These are phyloP conservation scores for Fusarium pininemorale DNA, from an alignment of 2,329 filamentous ascomycete species.

Conservation along the genomic window DNA sequence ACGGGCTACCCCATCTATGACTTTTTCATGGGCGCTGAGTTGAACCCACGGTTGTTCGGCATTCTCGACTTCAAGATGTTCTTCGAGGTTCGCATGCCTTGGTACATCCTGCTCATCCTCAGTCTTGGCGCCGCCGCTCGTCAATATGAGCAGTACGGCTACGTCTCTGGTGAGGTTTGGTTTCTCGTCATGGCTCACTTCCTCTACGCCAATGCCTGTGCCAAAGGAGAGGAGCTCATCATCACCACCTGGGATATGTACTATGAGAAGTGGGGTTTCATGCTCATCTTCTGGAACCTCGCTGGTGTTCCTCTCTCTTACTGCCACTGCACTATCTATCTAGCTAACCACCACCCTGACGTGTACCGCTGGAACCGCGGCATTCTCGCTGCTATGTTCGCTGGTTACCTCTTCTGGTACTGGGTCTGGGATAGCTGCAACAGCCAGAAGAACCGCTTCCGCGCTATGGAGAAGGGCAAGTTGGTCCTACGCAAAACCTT, in stretches of 20 bases:
- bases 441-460: constrained; percentile 93
- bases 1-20: constrained; percentile 86
- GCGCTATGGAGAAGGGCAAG: constrained; percentile 79
- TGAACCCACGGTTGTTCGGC: constrained; percentile 88
- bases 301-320: constrained; percentile 90
- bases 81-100: constrained; percentile 90
- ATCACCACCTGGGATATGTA: constrained; percentile 95
- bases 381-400: constrained; percentile 71
- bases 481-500: constrained; percentile 79
- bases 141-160: constrained; percentile 86
- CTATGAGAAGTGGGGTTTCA: constrained; percentile 96
- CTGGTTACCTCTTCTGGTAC: constrained; percentile 83
- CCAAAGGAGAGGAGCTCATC: constrained; percentile 92
- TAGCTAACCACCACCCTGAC: constrained; percentile 82
- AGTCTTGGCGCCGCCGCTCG: constrained; percentile 79
- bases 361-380: constrained; percentile 80
- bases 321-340: constrained; percentile 91
- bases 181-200: constrained; percentile 91
- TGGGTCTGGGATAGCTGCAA: constrained; percentile 94
- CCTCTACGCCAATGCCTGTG: constrained; percentile 90
- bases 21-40: constrained; percentile 92
- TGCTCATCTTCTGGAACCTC: constrained; percentile 98
- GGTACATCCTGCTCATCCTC: constrained; percentile 88
- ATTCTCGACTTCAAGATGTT: constrained; percentile 97
- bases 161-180: constrained; percentile 83